Percentiles rank a stretch among this genome's conserved stretches.
These are phyloP conservation scores for Grosmannia huntii DNA, from an alignment of 2,329 filamentous ascomycete species.

Conservation along the genomic window DNA sequence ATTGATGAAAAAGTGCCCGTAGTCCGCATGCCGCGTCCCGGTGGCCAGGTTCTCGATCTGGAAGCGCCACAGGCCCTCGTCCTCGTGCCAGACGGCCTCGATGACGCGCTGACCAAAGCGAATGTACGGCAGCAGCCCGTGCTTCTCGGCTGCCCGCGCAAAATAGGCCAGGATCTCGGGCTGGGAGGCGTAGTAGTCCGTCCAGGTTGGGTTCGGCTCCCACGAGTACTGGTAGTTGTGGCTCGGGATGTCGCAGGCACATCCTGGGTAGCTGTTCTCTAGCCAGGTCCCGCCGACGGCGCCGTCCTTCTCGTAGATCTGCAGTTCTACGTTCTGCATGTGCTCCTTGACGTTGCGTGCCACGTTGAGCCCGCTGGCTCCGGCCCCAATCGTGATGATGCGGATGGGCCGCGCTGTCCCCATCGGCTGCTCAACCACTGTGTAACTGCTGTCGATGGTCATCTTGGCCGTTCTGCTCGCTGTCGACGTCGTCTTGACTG, in stretches of 20 bases:
- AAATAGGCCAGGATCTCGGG: slow-evolving; percentile 10
- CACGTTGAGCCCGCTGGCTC: slow-evolving; percentile 14
- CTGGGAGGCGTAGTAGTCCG: slow-evolving; percentile 6
- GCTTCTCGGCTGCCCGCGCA: slow-evolving; percentile 2
- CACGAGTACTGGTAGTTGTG: slow-evolving; percentile 11
- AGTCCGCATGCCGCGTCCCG: slow-evolving; percentile 7
- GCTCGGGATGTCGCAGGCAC: slow-evolving; percentile 13
- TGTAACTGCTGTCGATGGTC: neutral
- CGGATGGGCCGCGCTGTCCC: slow-evolving; percentile 8
- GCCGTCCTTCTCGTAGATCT: slow-evolving; percentile 11
- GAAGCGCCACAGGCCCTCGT: slow-evolving; percentile 4
- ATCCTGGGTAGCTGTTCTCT: slow-evolving; percentile 13
- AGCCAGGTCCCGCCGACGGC: slow-evolving; percentile 10
- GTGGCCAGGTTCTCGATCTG: slow-evolving; percentile 1
- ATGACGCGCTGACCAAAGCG: slow-evolving; percentile 5
- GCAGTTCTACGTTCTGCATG: slow-evolving; percentile 8
- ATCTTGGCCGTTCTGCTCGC: neutral
- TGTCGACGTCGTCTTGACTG: too few species aligned
- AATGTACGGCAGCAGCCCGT: slow-evolving; percentile 6
- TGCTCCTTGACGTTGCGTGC: slow-evolving; percentile 5
- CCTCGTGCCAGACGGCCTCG: slow-evolving; percentile 9
- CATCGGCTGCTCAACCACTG: slow-evolving; percentile 4
- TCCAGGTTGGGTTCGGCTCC: slow-evolving; percentile 10
- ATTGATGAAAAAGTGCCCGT: slow-evolving; percentile 35
- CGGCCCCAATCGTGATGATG: slow-evolving; percentile 31